Conservation (phyloP, 2,329 filamentous ascomycete genomes). For the Colletotrichum sp. region DNA sequence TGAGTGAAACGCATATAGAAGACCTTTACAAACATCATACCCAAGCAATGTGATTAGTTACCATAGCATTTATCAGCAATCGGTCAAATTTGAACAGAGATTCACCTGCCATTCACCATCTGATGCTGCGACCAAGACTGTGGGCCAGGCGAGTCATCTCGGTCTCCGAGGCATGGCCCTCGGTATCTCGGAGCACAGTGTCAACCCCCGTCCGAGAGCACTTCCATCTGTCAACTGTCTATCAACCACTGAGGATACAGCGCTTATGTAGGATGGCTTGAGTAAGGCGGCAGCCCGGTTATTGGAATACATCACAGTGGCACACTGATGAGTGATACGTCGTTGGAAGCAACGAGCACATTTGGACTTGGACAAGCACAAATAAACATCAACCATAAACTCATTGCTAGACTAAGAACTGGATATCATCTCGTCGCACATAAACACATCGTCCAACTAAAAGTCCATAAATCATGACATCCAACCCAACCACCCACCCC, state of each 20-base stretch:
- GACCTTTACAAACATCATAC: not conserved
- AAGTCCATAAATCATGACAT: not conserved
- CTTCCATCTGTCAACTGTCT: not conserved
- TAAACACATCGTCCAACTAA: not conserved
- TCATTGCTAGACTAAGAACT: not conserved
- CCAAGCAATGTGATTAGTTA: not conserved
- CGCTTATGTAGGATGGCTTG: not conserved
- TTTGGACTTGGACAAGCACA: not conserved
- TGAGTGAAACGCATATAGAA: not conserved
- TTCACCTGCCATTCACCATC: not conserved
- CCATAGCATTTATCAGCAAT: not conserved
- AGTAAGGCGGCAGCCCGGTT: rapidly evolving
- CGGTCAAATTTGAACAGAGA: not conserved
- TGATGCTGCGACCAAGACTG: not conserved
- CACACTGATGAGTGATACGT: rapidly evolving
- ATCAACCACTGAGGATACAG: not conserved
- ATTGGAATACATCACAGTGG: rapidly evolving
- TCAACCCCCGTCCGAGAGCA: not conserved
- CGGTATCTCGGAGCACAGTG: not conserved
- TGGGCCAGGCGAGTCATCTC: not conserved
- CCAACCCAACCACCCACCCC: not conserved
- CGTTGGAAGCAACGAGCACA: not conserved
- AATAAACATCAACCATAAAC: not conserved
- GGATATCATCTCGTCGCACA: constrained; percentile 12
- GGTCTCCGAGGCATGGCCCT: not conserved